Base-by-base conservation (phyloP, 257 asterid species). In the Fraxinus anomala region DNA sequence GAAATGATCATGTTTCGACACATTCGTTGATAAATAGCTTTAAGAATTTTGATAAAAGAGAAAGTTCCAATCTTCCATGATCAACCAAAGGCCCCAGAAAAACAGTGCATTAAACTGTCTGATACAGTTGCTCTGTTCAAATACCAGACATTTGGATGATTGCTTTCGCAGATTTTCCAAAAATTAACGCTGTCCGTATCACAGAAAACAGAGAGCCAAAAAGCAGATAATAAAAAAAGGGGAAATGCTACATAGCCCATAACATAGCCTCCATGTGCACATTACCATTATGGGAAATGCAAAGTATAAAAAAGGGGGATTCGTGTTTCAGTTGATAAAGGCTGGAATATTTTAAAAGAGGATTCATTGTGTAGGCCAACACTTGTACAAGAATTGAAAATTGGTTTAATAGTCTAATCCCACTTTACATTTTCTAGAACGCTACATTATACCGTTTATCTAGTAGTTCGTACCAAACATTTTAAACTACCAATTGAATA, bases 81-180 rank as follows among this genome's bases (percentile, higher is more conserved):
- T 5, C 21, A 6, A 19, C n/a, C 49, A 30, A 36, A 19, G 71
- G 37, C 13, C 37, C 71, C 59, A 12, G 13, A n/a, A 61, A 37
- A 61, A 13, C 12, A 36, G 3, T 37, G 72, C 42, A 36, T 49
- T 33, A 40, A 31, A 33, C 47, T 14, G n/a, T 51, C 23, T 74
- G 5, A 77, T 69, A 33, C 33, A 51, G 26, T 34, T 1, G 26
- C 34, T 30, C 14, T 33, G 72, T 69, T 54, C 70, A 51, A 77
- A 47, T 36, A 54, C 37, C 49, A 61, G 72, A 68, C 70, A 76
- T 39, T 39, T 28, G 30, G 30, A 28, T 68, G 71, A 47, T 30
- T 13, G 63, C 74, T 47, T 2, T 47, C 12, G 19, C 16, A 63
- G 69, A 11, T 63, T 17, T 28, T 26, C 34, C 21, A 63, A 23